These are phyloP conservation scores for Ophiostoma perfectum DNA, from an alignment of 2,329 filamentous ascomycete genomes.

Conservation along the genomic window DNA sequence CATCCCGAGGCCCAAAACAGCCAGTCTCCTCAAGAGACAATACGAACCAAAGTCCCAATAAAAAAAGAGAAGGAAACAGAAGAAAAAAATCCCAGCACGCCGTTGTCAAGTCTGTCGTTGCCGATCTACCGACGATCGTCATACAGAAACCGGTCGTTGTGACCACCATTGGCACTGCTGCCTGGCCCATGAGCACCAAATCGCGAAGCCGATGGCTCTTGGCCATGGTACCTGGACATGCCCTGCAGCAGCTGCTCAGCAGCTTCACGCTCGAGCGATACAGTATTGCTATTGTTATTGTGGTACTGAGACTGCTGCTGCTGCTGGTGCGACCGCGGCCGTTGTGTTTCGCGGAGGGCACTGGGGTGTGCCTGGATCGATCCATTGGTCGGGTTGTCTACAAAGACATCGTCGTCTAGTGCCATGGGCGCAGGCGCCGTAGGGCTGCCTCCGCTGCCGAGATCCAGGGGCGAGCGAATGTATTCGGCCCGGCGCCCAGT, in stretches of 20 bases:
- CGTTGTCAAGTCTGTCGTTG: no score
- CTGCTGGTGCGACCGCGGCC: slow-evolving; percentile 32
- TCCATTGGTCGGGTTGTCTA: slow-evolving; percentile 55
- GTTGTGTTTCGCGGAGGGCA: slow-evolving; percentile 36
- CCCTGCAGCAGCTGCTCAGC: slow-evolving; percentile 58
- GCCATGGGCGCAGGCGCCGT: slow-evolving; percentile 51
- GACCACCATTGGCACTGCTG: not conserved
- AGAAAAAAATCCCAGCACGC: not conserved
- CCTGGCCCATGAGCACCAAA: not conserved
- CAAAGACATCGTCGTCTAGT: slow-evolving; percentile 52
- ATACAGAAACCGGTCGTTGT: not conserved
- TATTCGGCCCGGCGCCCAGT: slow-evolving; percentile 18
- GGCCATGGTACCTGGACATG: slow-evolving; percentile 46
- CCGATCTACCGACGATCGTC: not conserved
- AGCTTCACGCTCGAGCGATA: slow-evolving; percentile 41
- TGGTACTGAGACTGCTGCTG: slow-evolving; percentile 26
- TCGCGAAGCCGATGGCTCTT: slow-evolving; percentile 35
- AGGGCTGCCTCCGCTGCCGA: slow-evolving; percentile 37
- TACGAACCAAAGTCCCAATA: not conserved
- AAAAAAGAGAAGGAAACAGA: not conserved
- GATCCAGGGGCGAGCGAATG: slow-evolving; percentile 19
- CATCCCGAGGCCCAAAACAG: no score
- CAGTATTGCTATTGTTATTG: not conserved
- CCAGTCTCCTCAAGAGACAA: no score
- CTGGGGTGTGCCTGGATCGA: slow-evolving; percentile 38